phyloP scores from a whole-genome alignment of 768 basidiomycete species.

The Lactarius vividus region DNA sequence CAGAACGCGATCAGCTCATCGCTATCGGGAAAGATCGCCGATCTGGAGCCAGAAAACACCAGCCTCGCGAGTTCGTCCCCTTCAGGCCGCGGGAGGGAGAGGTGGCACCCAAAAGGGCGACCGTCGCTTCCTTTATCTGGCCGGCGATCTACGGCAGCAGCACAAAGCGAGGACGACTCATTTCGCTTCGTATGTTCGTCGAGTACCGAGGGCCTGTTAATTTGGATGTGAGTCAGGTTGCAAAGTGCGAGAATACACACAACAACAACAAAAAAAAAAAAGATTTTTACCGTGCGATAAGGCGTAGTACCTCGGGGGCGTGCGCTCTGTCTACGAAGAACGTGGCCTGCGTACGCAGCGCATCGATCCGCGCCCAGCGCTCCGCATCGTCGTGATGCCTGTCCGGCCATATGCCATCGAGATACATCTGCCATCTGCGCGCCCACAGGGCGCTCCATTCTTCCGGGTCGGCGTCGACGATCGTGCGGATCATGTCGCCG shows the following conservation, averaged over 20 bases:
- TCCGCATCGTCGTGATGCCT: slow-evolving; percentile 18
- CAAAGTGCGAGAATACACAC: background rate
- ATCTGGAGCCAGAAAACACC: slow-evolving; percentile 24
- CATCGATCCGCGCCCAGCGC: slow-evolving; percentile 26
- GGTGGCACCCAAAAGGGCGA: slow-evolving; percentile 21
- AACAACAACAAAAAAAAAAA: no score
- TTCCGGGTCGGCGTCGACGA: slow-evolving; percentile 25
- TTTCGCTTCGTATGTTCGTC: slow-evolving; percentile 11
- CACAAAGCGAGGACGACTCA: slow-evolving; percentile 20
- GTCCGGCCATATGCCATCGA: slow-evolving; percentile 20
- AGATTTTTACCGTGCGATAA: slow-evolving; percentile 18
- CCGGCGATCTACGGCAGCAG: background rate
- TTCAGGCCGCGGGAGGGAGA: slow-evolving; percentile 16
- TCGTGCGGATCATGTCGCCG: slow-evolving; percentile 23
- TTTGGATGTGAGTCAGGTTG: background rate
- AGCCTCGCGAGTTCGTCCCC: slow-evolving; percentile 23
- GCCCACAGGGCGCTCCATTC: slow-evolving; percentile 25
- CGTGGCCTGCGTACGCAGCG: slow-evolving; percentile 9
- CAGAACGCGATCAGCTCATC: slow-evolving; percentile 28
- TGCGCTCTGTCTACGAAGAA: slow-evolving; percentile 24
- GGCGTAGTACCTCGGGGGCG: slow-evolving; percentile 22
- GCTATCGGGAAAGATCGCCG: slow-evolving; percentile 19
- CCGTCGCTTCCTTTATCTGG: background rate
- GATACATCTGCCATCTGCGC: slow-evolving; percentile 27
- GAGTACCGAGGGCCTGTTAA: slow-evolving; percentile 21